phyloP scores from a whole-genome alignment of 1,139 yeast species.

The Blastobotrys proliferans region DNA sequence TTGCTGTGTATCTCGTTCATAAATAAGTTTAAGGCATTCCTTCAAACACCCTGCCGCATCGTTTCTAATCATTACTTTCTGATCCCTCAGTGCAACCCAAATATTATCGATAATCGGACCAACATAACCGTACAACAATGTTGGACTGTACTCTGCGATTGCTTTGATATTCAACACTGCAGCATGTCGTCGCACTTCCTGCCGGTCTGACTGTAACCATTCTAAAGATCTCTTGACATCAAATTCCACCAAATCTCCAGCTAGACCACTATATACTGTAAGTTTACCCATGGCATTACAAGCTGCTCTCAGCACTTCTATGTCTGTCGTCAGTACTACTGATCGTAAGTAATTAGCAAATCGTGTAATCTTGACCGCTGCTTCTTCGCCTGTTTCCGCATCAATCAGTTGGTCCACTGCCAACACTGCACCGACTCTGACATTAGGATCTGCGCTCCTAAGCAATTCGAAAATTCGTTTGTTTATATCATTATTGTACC shows the following conservation, averaged over 20 bases:
- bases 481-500: constrained; percentile 82
- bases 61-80: constrained; percentile 64
- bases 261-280: constrained; percentile 84
- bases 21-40: constrained; percentile 71
- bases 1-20: constrained; percentile 69
- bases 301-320: constrained; percentile 81
- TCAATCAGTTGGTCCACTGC: constrained; percentile 87
- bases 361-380: constrained; percentile 85
- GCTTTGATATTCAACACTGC: constrained; percentile 82
- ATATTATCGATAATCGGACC: constrained; percentile 75
- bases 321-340: constrained; percentile 75
- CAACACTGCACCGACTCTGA: constrained; percentile 83
- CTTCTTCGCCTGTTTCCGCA: constrained; percentile 69
- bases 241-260: constrained; percentile 88
- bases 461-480: constrained; percentile 82
- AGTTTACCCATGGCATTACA: constrained; percentile 81
- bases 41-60: constrained; percentile 84
- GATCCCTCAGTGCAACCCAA: constrained; percentile 84
- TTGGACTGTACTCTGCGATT: constrained; percentile 83
- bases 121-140: constrained; percentile 72
- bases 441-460: constrained; percentile 66
- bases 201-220: constrained; percentile 81
- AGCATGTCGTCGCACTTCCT: constrained; percentile 83
- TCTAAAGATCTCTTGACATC: constrained; percentile 89
- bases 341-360: constrained; percentile 83